Evolutionary conservation across 2,329 filamentous ascomycete genomes (phyloP).

Genomic region (Exophiala alcalophila): DNA sequence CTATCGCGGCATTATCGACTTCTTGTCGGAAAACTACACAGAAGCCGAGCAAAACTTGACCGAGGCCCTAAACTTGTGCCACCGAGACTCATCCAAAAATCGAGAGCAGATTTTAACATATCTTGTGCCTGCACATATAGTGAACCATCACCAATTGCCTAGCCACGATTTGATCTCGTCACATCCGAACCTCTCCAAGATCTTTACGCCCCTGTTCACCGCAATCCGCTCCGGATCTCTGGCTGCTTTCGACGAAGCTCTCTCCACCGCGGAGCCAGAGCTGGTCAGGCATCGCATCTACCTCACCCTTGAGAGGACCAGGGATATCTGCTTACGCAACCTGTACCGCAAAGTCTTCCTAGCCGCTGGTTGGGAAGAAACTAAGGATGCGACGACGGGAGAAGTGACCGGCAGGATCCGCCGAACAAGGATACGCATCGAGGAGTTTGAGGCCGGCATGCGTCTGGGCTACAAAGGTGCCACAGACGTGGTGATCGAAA

Average conservation of each 20-base stretch:
- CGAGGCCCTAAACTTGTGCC: conserved; percentile 78
- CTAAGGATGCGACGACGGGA: conserved; percentile 62
- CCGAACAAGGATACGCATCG: conserved; percentile 73
- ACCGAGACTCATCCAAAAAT: conserved; percentile 69
- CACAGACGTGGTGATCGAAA: conserved; percentile 63
- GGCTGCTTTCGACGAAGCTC: conserved; percentile 75
- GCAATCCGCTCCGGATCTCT: conserved; percentile 84
- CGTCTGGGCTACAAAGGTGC: conserved; percentile 61
- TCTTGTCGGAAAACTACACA: conserved; percentile 88
- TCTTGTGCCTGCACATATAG: conserved; percentile 85
- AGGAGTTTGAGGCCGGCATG: conserved; percentile 81
- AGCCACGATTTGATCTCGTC: conserved; percentile 66
- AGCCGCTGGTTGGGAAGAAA: conserved; percentile 74
- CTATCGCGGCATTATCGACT: conserved; percentile 89
- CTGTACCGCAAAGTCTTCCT: conserved; percentile 88
- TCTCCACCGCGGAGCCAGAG: conserved; percentile 79
- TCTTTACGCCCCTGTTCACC: conserved; percentile 73
- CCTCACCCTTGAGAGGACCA: conserved; percentile 84
- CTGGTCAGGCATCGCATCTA: conserved; percentile 94
- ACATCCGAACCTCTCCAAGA: conserved; percentile 70
- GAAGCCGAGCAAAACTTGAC: conserved; percentile 78
- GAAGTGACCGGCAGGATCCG: conserved; percentile 45
- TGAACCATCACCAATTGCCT: conserved; percentile 83
- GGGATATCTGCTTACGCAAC: conserved; percentile 89
- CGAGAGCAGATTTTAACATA: conserved; percentile 92